Evolutionary conservation across 1,284 basidiomycete species (phyloP).

Genomic region (Tilletia indica): DNA sequence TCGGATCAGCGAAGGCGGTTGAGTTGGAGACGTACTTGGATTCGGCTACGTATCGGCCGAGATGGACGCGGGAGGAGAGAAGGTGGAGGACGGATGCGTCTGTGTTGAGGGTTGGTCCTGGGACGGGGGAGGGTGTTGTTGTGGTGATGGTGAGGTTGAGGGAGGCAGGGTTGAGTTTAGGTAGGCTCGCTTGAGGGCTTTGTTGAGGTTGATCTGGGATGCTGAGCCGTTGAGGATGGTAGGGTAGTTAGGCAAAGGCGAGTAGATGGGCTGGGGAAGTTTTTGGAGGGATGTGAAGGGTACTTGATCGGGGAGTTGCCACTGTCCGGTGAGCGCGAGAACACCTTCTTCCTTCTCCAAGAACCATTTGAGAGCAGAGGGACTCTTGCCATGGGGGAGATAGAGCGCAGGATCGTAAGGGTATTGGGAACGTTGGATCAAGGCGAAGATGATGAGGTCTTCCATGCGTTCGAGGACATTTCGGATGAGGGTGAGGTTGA

Average conservation of each 20-base stretch:
- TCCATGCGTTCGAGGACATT: conserved; percentile 12
- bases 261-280: not conserved
- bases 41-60: conserved; percentile 6
- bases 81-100: not conserved
- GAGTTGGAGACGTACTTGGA: conserved; percentile 1
- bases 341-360: not conserved
- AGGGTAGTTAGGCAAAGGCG: not conserved
- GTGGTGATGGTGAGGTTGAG: not conserved
- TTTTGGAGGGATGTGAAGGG: not conserved
- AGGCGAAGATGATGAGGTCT: conserved; percentile 2
- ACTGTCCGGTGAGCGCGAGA: not conserved
- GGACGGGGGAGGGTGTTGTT: not conserved
- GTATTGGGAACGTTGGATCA: not conserved
- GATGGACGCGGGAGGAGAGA: not conserved
- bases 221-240: not conserved
- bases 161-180: not conserved
- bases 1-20: not conserved
- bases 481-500: not conserved
- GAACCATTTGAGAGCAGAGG: not conserved
- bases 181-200: not conserved
- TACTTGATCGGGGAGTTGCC: not conserved
- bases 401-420: not conserved
- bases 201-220: not conserved
- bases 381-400: not conserved
- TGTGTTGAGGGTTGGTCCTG: not conserved